Conservation (phyloP, 208 protist genomes). For the Leishmania mexicana region DNA sequence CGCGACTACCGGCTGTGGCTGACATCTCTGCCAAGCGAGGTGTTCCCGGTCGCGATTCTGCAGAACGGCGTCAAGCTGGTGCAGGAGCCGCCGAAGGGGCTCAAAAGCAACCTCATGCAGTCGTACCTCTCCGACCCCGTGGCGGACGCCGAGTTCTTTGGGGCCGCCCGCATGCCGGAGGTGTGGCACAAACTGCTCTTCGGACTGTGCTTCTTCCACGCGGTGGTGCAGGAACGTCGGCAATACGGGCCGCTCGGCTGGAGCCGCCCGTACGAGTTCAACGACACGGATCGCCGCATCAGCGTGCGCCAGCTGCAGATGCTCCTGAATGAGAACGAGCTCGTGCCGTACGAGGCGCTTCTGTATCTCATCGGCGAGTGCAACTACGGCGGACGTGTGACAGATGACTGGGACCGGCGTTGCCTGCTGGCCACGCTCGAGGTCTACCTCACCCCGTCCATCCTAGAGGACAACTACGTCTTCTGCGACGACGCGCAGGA, state of each 20-base stretch:
- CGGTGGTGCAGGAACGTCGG: slow-evolving; percentile 96
- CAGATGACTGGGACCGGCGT: slow-evolving; percentile 94
- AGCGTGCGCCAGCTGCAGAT: slow-evolving; percentile 95
- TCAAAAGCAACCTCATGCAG: slow-evolving; percentile 96
- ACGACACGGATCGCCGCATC: slow-evolving; percentile 96
- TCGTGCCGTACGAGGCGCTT: slow-evolving; percentile 94
- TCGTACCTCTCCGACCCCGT: slow-evolving; percentile 94
- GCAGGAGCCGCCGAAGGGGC: slow-evolving; percentile 97
- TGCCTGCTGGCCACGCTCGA: slow-evolving; percentile 91
- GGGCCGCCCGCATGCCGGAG: slow-evolving; percentile 76
- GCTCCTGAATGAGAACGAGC: slow-evolving; percentile 93
- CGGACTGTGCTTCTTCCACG: slow-evolving; percentile 97
- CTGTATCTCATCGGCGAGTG: slow-evolving; percentile 93
- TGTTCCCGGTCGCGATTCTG: slow-evolving; percentile 98
- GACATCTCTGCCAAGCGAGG: slow-evolving; percentile 96
- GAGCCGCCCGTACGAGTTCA: slow-evolving; percentile 98
- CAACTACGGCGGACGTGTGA: slow-evolving; percentile 95
- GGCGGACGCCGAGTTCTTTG: slow-evolving; percentile 86
- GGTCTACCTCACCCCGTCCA: slow-evolving; percentile 86
- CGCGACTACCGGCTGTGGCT: slow-evolving; percentile 98
- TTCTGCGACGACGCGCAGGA: slow-evolving; percentile 85
- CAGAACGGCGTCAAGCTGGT: slow-evolving; percentile 99
- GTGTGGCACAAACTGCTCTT: slow-evolving; percentile 94
- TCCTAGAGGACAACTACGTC: slow-evolving; percentile 91
- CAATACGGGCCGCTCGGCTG: slow-evolving; percentile 96